Conservation (phyloP, 2,329 filamentous ascomycete species). For the Anthostomella pinea region DNA sequence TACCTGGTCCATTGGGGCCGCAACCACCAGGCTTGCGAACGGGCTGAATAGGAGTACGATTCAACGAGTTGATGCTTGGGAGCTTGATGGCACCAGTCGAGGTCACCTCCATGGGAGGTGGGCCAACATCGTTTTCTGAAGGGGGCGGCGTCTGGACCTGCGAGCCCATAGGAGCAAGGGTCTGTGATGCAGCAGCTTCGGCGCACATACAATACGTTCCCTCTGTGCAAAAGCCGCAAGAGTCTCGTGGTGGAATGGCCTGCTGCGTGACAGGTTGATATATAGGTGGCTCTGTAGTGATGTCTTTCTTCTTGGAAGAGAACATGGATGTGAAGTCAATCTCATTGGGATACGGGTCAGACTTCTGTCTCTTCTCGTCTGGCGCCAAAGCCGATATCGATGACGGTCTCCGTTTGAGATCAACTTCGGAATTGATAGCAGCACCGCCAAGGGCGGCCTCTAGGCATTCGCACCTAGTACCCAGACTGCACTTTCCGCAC, state of each 20-base stretch:
- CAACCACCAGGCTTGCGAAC: conserved; percentile 39
- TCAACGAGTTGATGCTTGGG: conserved; percentile 40
- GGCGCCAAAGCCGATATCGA: conserved; percentile 43
- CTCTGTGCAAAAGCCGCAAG: conserved; percentile 80
- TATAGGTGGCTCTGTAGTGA: conserved; percentile 27
- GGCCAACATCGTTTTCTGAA: conserved; percentile 58
- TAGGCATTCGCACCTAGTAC: conserved; percentile 61
- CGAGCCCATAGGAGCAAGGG: conserved; percentile 40
- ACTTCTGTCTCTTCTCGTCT: conserved; percentile 55
- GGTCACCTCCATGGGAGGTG: conserved; percentile 57
- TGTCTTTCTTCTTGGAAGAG: conserved; percentile 41
- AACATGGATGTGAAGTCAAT: conserved; percentile 73
- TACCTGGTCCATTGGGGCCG: conserved; percentile 70
- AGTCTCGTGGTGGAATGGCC: conserved; percentile 55
- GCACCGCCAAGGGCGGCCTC: conserved; percentile 41
- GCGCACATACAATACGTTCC: conserved; percentile 81
- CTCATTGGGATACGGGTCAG: conserved; percentile 54
- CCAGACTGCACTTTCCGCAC: conserved; percentile 64
- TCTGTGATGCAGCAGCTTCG: conserved; percentile 46
- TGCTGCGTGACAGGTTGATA: conserved; percentile 31
- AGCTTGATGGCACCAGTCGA: conserved; percentile 61
- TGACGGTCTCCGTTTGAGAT: conserved; percentile 48
- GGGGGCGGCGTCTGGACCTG: conserved; percentile 57
- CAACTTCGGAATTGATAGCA: conserved; percentile 30
- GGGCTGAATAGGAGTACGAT: conserved; percentile 25